Percentiles rank a stretch among this genome's conserved stretches.
phyloP scores from a whole-genome alignment of 306 rosid species.

The Comarum palustre region DNA sequence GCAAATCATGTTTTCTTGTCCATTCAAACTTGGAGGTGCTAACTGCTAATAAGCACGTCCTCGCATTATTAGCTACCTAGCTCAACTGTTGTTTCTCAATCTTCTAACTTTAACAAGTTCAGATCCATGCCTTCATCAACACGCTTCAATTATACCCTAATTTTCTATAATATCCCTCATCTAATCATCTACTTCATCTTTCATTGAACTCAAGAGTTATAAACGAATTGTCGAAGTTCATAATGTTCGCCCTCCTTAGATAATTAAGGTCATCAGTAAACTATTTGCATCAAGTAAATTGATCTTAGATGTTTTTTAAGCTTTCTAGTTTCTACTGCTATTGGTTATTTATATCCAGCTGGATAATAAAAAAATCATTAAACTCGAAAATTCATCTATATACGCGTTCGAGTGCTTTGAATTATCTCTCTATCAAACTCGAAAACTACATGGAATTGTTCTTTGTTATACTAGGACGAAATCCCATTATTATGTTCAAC shows the following conservation, averaged over 20 bases:
- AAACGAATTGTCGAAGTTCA: no score
- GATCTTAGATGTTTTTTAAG: not conserved
- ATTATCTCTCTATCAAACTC: no score
- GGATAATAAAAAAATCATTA: no score
- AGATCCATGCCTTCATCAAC: conserved; percentile 1
- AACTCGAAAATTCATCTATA: no score
- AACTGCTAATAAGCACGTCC: not conserved
- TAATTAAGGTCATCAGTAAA: no score
- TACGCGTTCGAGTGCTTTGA: no score
- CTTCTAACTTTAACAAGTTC: not conserved
- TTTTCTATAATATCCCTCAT: not conserved
- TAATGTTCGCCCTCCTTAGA: not conserved
- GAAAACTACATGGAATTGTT: no score
- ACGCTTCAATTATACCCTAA: conserved; percentile 1
- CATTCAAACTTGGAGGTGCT: not conserved
- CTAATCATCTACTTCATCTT: not conserved
- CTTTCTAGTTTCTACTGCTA: not conserved
- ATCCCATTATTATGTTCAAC: conserved; percentile 1
- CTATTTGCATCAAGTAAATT: not conserved
- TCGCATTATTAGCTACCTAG: not conserved
- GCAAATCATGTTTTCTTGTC: conserved; percentile 1
- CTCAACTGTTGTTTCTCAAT: not conserved
- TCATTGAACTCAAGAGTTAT: no score
- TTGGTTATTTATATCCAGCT: not conserved
- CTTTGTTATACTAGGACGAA: not conserved